These are phyloP conservation scores for Hypoxylon sp. DNA, from an alignment of 2,329 filamentous ascomycete genomes.

Conservation along the genomic window DNA sequence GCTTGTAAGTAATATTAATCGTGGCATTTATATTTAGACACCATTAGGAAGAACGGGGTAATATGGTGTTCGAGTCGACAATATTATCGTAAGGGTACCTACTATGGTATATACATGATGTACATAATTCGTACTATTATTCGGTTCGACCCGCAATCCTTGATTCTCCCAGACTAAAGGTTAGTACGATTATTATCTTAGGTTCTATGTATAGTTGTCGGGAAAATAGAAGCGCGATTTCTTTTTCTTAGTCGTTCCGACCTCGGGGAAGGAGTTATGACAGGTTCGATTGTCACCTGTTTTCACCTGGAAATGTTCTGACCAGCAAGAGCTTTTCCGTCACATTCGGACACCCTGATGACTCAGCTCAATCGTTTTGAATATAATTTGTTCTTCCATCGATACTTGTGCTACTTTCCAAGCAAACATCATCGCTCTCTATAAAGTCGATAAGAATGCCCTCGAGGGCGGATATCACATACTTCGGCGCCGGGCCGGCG, in stretches of 20 bases:
- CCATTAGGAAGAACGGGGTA: background rate
- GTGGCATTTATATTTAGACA: background rate
- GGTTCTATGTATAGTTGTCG: background rate
- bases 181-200: constrained; percentile 27
- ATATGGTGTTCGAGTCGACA: background rate
- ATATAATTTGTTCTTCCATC: constrained; percentile 12
- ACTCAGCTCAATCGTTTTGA: constrained; percentile 27
- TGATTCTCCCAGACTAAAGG: constrained; percentile 29
- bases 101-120: too few relatives aligned
- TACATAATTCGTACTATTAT: constrained; percentile 8
- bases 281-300: constrained; percentile 31
- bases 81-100: background rate
- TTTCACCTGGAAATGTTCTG: constrained; percentile 27
- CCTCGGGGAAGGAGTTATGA: constrained; percentile 40
- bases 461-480: constrained; percentile 57
- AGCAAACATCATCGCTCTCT: background rate
- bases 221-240: constrained; percentile 28
- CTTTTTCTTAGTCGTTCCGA: constrained; percentile 40
- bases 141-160: constrained; percentile 25
- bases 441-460: constrained; percentile 36
- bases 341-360: constrained; percentile 24
- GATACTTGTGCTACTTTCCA: background rate
- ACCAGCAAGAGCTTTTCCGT: constrained; percentile 14
- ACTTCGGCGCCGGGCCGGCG: constrained; percentile 95
- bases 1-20: background rate